Conservation (phyloP, 2,329 filamentous ascomycete genomes). For the Monosporascus sp. region DNA sequence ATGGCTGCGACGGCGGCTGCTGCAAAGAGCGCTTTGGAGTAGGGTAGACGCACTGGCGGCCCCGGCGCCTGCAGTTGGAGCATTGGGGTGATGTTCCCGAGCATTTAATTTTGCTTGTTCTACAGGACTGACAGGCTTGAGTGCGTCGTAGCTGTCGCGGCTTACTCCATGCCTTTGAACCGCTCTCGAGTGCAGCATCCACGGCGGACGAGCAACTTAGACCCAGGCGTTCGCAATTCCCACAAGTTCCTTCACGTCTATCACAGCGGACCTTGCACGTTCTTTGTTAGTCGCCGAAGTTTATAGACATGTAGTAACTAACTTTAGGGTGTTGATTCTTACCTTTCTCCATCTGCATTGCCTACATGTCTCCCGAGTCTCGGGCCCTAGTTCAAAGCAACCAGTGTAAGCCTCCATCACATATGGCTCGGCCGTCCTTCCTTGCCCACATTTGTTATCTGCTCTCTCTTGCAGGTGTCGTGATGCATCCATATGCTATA, state of each 20-base stretch:
- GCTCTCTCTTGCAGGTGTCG: too few relatives aligned
- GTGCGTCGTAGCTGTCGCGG: slow-evolving; percentile 11
- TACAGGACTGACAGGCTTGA: slow-evolving; percentile 15
- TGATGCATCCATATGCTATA: too few relatives aligned
- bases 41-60: slow-evolving; percentile 14
- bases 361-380: slow-evolving; percentile 15
- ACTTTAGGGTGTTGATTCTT: background rate
- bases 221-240: slow-evolving; percentile 16
- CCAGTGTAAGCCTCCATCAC: slow-evolving; percentile 13
- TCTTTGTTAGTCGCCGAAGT: too few relatives aligned
- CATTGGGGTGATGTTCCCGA: slow-evolving; percentile 17
- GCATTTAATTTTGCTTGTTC: slow-evolving; percentile 19
- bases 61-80: slow-evolving; percentile 15
- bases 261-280: slow-evolving; percentile 17
- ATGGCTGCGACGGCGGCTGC: background rate
- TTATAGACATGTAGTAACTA: too few relatives aligned
- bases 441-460: too few relatives aligned
- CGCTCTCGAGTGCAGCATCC: background rate
- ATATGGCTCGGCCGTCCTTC: background rate
- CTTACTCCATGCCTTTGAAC: background rate
- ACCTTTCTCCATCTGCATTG: slow-evolving; percentile 20
- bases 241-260: slow-evolving; percentile 11
- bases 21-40: slow-evolving; percentile 3
- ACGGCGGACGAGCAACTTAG: slow-evolving; percentile 14
- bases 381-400: slow-evolving; percentile 10